Conservation (phyloP, 1,284 basidiomycete species). For the Tetrapyrgos nigripes region DNA sequence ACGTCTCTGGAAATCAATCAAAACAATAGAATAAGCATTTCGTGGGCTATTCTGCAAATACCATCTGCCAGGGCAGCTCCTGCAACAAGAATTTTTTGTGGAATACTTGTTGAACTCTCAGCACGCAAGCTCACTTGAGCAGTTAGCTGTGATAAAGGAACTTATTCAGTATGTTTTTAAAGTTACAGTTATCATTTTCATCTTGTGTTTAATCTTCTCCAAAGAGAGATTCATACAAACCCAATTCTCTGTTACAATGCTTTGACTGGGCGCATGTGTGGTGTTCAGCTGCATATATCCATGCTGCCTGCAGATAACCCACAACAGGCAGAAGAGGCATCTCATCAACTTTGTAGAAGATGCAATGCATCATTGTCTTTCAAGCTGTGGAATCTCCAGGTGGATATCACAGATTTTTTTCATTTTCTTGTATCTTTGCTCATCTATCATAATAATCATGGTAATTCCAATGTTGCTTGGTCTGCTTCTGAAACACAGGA, state of each 20-base stretch:
- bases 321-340: neutral
- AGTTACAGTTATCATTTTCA: neutral
- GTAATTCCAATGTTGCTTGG: neutral
- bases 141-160: constrained; percentile 35
- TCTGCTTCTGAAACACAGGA: neutral
- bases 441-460: neutral
- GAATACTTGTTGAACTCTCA: constrained; percentile 44
- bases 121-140: constrained; percentile 37
- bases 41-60: constrained; percentile 32
- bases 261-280: neutral
- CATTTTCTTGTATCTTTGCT: neutral
- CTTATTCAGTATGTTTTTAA: constrained; percentile 26
- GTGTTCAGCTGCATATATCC: neutral
- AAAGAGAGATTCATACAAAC: constrained; percentile 20
- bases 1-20: constrained; percentile 22
- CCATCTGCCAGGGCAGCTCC: constrained; percentile 33
- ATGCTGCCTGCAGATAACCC: neutral
- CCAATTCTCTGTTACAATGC: constrained; percentile 28
- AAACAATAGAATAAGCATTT: constrained; percentile 27
- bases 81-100: constrained; percentile 39
- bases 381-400: constrained; percentile 14
- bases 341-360: constrained; percentile 13
- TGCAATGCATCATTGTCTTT: constrained; percentile 1
- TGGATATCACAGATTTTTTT: neutral
- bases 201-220: neutral